Conservation (phyloP, 441 rosid genomes). For the Populus hybrid region DNA sequence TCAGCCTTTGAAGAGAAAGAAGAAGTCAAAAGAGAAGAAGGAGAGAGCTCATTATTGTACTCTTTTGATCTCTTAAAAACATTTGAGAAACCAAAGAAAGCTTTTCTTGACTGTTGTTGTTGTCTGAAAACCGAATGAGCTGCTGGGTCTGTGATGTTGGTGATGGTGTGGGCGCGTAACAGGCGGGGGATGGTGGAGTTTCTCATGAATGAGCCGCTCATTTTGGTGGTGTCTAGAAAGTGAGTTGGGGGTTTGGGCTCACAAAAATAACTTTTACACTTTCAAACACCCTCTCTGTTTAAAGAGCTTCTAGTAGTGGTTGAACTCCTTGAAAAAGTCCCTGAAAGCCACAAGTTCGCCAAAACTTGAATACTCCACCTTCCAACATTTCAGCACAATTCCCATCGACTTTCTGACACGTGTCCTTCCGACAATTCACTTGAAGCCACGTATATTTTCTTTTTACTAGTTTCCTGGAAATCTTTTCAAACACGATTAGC, state of each 20-base stretch:
- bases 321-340: no score
- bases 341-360: no score
- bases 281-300: not conserved
- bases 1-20: slow-evolving; percentile 11
- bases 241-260: not conserved
- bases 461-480: no score
- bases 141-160: not conserved
- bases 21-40: slow-evolving; percentile 22
- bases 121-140: slow-evolving; percentile 1
- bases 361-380: no score
- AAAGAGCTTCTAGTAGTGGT: no score
- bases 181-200: slow-evolving; percentile 19
- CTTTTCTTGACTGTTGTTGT: slow-evolving; percentile 12
- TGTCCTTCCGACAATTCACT: no score
- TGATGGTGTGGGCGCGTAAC: not conserved
- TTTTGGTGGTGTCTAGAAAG: slow-evolving; percentile 7
- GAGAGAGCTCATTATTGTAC: slow-evolving; percentile 21
- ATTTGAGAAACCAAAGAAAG: slow-evolving; percentile 33
- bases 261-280: not conserved
- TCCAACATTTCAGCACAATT: no score
- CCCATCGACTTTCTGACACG: no score
- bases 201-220: slow-evolving; percentile 39
- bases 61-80: slow-evolving; percentile 35
- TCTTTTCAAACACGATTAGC: no score
- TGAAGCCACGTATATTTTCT: no score